Evolutionary conservation across 2,329 filamentous ascomycete genomes (phyloP), one percentile per base, ranked within the genome.

Genomic region (Ophiostoma ulmi): DNA sequence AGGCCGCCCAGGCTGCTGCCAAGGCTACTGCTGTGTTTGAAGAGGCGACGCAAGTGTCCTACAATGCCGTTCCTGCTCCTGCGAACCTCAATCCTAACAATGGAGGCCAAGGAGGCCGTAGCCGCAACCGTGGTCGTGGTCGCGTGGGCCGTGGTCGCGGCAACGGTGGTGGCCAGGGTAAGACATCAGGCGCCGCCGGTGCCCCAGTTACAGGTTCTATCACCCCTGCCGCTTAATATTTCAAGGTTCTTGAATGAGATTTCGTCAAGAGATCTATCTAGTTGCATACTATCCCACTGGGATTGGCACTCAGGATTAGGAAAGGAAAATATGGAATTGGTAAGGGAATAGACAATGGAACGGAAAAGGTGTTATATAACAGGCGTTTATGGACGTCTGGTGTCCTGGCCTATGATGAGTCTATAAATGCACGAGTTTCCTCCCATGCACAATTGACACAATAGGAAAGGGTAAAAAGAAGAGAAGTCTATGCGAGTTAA

Each of bases 31-130:
- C 63, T 70, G 75, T 35, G 73, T 73, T 13, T 75, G 76, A 52
- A 75, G 77, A n/a, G 76, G 78, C 39, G 71, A 72, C 58, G n/a
- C 72, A 72, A 38, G 77, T 79, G 69, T 77, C 75, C 44, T 90
- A 87, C 75, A 83, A 83, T 71, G 84, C 84, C 20, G 85, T 89
- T 8, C 87, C 87, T 39, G 90, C 89, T 31, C 89, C 90, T 1
- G 78, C 85, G 1, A 84, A 77, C 63, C 79, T 91, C 14, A 84
- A 89, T 73, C 75, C 80, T 22, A 76, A 79, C 31, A 80, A 80
- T 36, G 79, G 82, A 13, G 78, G 81, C 36, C 80, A 82, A 63
- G 79, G 80, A 67, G 77, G 67, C 44, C 82, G 75, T 26, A 71
- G 75, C 52, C 75, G 77, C 20, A 77, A 80, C 41, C 80, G 83